Conservation (phyloP, 1,139 yeast species). For the Candida glucosophila region DNA sequence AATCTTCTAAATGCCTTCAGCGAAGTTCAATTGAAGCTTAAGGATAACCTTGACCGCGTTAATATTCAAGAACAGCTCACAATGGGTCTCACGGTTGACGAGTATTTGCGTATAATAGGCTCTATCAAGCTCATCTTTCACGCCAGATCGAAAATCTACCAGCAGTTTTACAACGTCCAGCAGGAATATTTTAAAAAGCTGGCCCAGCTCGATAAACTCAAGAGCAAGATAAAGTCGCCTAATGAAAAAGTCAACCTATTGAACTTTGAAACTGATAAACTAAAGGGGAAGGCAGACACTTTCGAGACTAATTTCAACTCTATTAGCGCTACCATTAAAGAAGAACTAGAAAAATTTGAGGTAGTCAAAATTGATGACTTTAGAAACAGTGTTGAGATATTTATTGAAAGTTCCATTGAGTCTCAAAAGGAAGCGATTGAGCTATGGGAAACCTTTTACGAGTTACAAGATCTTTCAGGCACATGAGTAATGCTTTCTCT, state of each 20-base stretch:
- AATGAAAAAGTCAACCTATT: slow-evolving; percentile 51
- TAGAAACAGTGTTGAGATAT: slow-evolving; percentile 83
- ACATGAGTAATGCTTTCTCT: too few relatives aligned
- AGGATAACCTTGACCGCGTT: slow-evolving; percentile 69
- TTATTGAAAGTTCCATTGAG: slow-evolving; percentile 84
- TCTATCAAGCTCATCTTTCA: slow-evolving; percentile 70
- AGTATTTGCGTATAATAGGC: slow-evolving; percentile 69
- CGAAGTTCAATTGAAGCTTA: slow-evolving; percentile 60
- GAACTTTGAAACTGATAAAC: slow-evolving; percentile 49
- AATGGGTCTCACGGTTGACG: slow-evolving; percentile 81
- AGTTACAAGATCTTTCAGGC: slow-evolving; percentile 31
- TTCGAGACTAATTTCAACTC: slow-evolving; percentile 53
- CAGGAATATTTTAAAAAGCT: slow-evolving; percentile 40
- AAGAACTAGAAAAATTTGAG: slow-evolving; percentile 65
- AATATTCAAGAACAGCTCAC: slow-evolving; percentile 83
- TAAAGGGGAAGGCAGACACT: slow-evolving; percentile 49
- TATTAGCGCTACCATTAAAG: slow-evolving; percentile 56
- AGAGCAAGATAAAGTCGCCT: slow-evolving; percentile 48
- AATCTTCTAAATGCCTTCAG: slow-evolving; percentile 52
- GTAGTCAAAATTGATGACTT: slow-evolving; percentile 75
- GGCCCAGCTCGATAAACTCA: slow-evolving; percentile 43
- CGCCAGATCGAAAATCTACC: slow-evolving; percentile 65
- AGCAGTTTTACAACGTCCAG: slow-evolving; percentile 43
- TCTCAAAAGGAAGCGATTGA: slow-evolving; percentile 93
- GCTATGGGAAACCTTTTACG: slow-evolving; percentile 86